Percentiles rank a stretch among this genome's conserved stretches.
Conservation (phyloP, 1,284 basidiomycete species). For the Coriolopsis trogii region DNA sequence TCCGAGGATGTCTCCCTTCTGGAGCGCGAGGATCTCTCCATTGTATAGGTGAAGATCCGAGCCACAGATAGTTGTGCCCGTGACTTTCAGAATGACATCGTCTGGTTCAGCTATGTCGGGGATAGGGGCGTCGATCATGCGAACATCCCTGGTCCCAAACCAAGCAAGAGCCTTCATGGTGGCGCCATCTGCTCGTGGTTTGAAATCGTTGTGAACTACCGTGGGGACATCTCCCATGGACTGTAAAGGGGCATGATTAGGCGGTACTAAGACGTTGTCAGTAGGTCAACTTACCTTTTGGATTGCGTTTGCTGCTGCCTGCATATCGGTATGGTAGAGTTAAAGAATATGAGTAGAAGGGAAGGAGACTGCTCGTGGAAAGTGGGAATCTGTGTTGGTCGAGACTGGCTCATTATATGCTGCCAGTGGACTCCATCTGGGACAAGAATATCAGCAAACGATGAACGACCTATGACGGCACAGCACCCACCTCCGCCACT, state of each 20-base stretch:
- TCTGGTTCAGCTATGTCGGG: constrained; percentile 71
- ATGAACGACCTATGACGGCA: constrained; percentile 21
- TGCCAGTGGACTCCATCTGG: no score
- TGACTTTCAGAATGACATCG: constrained; percentile 70
- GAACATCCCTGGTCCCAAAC: constrained; percentile 59
- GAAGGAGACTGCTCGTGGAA: background rate
- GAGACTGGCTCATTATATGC: no score
- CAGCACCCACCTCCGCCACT: background rate
- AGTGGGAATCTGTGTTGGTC: background rate
- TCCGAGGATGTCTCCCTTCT: constrained; percentile 77
- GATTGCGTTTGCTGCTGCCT: constrained; percentile 39
- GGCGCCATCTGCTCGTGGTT: constrained; percentile 49
- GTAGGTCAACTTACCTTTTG: constrained; percentile 33
- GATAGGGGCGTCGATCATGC: constrained; percentile 60
- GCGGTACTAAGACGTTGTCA: background rate
- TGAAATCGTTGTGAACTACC: constrained; percentile 50
- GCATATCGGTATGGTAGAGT: constrained; percentile 29
- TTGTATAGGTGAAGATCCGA: constrained; percentile 72
- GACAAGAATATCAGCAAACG: no score
- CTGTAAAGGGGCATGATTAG: constrained; percentile 9
- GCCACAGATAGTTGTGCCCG: constrained; percentile 73
- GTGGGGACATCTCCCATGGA: constrained; percentile 47
- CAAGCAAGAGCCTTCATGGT: constrained; percentile 75
- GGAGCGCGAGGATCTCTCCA: constrained; percentile 65
- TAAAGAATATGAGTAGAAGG: background rate